phyloP scores from a whole-genome alignment of 2,329 filamentous ascomycete genomes.

The Alternaria infectoria region DNA sequence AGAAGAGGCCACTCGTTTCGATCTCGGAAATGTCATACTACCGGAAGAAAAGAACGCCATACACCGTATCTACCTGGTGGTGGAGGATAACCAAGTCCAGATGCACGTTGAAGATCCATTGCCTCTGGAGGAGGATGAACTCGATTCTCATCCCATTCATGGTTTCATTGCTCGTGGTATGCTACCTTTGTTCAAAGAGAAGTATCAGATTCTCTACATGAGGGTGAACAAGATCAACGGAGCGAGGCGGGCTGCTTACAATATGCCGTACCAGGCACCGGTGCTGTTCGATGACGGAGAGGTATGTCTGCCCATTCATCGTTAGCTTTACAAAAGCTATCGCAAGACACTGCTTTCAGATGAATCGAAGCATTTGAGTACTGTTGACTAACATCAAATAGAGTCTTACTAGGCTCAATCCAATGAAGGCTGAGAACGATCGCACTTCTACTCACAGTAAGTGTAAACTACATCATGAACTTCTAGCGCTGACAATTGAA shows the following conservation, averaged over 20 bases:
- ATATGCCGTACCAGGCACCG: constrained; percentile 17
- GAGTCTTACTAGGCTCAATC: constrained; percentile 23
- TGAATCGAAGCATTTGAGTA: neutral
- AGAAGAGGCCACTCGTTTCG: constrained; percentile 25
- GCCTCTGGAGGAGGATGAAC: constrained; percentile 21
- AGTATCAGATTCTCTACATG: constrained; percentile 30
- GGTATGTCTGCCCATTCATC: constrained; percentile 16
- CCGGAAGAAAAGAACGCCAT: constrained; percentile 19
- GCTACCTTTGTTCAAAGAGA: constrained; percentile 30
- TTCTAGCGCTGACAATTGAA: neutral
- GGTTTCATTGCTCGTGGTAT: constrained; percentile 30
- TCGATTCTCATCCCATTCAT: constrained; percentile 30
- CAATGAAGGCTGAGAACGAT: constrained; percentile 3
- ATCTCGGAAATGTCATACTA: constrained; percentile 41
- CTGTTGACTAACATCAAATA: constrained; percentile 5
- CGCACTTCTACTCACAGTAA: constrained; percentile 7
- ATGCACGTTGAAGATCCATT: constrained; percentile 25
- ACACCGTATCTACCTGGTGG: constrained; percentile 17
- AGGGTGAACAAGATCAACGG: constrained; percentile 33
- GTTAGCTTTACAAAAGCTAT: accelerated
- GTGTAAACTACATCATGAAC: neutral
- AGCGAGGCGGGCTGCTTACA: constrained; percentile 26
- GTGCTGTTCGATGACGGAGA: constrained; percentile 27
- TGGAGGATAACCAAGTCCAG: constrained; percentile 28
- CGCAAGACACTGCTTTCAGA: neutral